Base-by-base conservation (phyloP, 768 basidiomycete species). In the Suillus paluster region DNA sequence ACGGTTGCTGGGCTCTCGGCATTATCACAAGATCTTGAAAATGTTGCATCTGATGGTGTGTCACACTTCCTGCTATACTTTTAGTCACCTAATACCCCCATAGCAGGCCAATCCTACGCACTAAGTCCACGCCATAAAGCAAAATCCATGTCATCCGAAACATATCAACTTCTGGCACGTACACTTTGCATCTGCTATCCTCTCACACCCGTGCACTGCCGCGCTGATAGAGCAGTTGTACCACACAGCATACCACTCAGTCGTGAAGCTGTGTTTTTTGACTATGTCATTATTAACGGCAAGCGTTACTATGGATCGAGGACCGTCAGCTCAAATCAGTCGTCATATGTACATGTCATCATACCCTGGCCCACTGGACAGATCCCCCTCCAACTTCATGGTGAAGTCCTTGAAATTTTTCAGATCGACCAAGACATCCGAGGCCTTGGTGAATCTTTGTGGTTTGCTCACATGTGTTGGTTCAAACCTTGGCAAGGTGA, bases 11-110 rank as follows among this genome's bases (percentile, higher is more conserved):
- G 44, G n/a, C 17, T 62, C 3, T n/a, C 65, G 63, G 49, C 62
- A 1, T 53, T 70, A 10, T 60, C 68, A 5, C 33, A 66, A 8
- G 68, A 73, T 2, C 63, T 75, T 4, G 70, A 73, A 36, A 25
- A 66, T 3, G 66, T 53, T 6, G 54, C 60, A 1, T 45, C 49
- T 45, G 68, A 73, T 53, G 68, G 72, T 69, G 63, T n/a, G n/a
- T 67, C 4, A n/a, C n/a, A n/a, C 25, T n/a, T n/a, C n/a, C n/a
- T n/a, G n/a, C n/a, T n/a, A n/a, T n/a, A n/a, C n/a, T n/a, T n/a
- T n/a, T n/a, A n/a, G n/a, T n/a, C n/a, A n/a, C n/a, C n/a, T n/a
- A n/a, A n/a, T n/a, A n/a, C n/a, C n/a, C n/a, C n/a, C n/a, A n/a
- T n/a, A n/a, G n/a, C n/a, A n/a, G n/a, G n/a, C n/a, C n/a, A n/a